Conservation (phyloP, 169 alveolate genomes). For the Cryptosporidium sp. region DNA sequence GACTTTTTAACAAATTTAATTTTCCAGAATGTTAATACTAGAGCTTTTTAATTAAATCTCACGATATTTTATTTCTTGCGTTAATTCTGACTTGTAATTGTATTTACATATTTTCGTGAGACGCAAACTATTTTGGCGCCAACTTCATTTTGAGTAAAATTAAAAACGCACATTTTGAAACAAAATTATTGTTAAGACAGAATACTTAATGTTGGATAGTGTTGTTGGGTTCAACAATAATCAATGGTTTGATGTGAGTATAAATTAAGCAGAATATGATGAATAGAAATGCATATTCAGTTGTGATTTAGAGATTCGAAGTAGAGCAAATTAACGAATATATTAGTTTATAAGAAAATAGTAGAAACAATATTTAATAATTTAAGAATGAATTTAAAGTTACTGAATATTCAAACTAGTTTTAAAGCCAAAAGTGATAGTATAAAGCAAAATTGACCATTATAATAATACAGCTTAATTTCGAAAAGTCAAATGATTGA, state of each 20-base stretch:
- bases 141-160: neutral
- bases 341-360: too few relatives aligned
- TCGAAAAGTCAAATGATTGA: neutral
- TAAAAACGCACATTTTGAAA: neutral
- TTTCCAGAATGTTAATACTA: too few relatives aligned
- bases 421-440: neutral
- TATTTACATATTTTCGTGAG: neutral
- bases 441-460: neutral
- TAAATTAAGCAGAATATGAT: too few relatives aligned
- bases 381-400: neutral
- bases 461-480: neutral
- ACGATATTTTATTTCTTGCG: neutral
- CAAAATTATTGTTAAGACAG: neutral
- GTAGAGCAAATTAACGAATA: neutral
- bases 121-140: conserved; percentile 10
- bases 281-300: neutral
- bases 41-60: neutral
- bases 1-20: neutral
- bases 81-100: neutral
- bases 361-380: neutral
- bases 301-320: too few relatives aligned
- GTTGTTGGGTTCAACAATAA: too few relatives aligned
- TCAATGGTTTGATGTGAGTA: neutral
- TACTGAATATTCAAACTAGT: neutral
- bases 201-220: neutral